Evolutionary conservation across 2,329 filamentous ascomycete genomes (phyloP).

Genomic region (Phyllosticta paracitricarpa): DNA sequence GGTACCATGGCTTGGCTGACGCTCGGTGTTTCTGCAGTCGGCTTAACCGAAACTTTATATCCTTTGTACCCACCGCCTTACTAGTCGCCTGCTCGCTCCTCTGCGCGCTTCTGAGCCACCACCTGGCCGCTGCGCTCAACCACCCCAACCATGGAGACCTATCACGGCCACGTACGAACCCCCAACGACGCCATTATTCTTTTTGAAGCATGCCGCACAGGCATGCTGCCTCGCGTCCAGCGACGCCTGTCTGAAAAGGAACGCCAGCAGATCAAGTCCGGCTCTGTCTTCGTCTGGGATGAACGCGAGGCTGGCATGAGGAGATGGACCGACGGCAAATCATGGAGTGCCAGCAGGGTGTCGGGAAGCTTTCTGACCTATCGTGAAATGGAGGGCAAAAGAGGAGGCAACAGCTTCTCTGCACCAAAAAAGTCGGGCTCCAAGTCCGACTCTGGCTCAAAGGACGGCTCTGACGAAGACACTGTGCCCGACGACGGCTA

Average conservation of each 20-base stretch:
- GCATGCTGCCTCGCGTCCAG: constrained; percentile 83
- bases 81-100: not conserved
- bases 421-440: constrained; percentile 44
- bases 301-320: constrained; percentile 97
- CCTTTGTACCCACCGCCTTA: constrained; percentile 5
- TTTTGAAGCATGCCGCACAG: constrained; percentile 92
- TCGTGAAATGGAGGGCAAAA: constrained; percentile 97
- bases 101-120: not conserved
- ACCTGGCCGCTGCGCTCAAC: not conserved
- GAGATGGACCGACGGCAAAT: constrained; percentile 97
- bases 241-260: constrained; percentile 92
- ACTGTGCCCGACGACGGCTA: constrained; percentile 47
- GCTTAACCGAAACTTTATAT: constrained; percentile 11
- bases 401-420: constrained; percentile 64
- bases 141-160: constrained; percentile 70
- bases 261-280: constrained; percentile 87
- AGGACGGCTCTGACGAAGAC: constrained; percentile 72
- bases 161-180: constrained; percentile 89
- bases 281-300: constrained; percentile 99
- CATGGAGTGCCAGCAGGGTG: constrained; percentile 95
- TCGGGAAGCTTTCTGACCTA: constrained; percentile 97
- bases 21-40: constrained; percentile 9
- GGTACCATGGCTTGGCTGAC: constrained; percentile 10
- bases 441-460: constrained; percentile 75
- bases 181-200: constrained; percentile 93